Conservation (phyloP, 768 basidiomycete species). For the Termitomyces sp. region DNA sequence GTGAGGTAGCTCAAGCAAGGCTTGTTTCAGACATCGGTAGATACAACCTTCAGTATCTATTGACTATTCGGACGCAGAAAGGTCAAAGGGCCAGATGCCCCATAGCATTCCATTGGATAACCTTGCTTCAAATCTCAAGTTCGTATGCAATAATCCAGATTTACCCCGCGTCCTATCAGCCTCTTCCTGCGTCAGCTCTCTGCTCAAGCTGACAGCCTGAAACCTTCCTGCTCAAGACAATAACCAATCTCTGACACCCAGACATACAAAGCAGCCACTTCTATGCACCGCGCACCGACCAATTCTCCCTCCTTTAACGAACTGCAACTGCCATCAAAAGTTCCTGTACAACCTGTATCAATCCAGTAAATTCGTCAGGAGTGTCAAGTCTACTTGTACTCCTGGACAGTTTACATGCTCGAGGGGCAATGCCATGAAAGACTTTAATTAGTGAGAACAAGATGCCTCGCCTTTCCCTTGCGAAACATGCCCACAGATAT, state of each 20-base stretch:
- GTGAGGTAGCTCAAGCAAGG: not conserved
- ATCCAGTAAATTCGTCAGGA: too few relatives aligned
- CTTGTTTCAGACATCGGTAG: not conserved
- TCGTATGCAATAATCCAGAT: constrained; percentile 2
- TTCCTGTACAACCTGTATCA: too few relatives aligned
- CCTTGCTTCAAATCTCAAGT: not conserved
- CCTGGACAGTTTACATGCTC: too few relatives aligned
- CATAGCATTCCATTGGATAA: too few relatives aligned
- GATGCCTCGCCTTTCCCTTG: too few relatives aligned
- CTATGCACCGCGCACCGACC: not conserved
- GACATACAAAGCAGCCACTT: not conserved
- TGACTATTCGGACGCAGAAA: too few relatives aligned
- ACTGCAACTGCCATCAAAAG: not conserved
- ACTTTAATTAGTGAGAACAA: too few relatives aligned
- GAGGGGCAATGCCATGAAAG: too few relatives aligned
- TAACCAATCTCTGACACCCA: constrained; percentile 8
- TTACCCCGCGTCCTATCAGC: constrained; percentile 2
- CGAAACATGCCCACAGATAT: too few relatives aligned
- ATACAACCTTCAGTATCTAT: not conserved
- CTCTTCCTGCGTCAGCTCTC: constrained; percentile 1
- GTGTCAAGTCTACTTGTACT: too few relatives aligned
- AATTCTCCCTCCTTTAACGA: constrained; percentile 1
- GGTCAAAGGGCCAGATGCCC: not conserved
- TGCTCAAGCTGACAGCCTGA: constrained; percentile 1
- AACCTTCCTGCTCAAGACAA: constrained; percentile 1